These are phyloP conservation scores for Quercus dentata DNA, from an alignment of 306 rosid species.

Conservation along the genomic window DNA sequence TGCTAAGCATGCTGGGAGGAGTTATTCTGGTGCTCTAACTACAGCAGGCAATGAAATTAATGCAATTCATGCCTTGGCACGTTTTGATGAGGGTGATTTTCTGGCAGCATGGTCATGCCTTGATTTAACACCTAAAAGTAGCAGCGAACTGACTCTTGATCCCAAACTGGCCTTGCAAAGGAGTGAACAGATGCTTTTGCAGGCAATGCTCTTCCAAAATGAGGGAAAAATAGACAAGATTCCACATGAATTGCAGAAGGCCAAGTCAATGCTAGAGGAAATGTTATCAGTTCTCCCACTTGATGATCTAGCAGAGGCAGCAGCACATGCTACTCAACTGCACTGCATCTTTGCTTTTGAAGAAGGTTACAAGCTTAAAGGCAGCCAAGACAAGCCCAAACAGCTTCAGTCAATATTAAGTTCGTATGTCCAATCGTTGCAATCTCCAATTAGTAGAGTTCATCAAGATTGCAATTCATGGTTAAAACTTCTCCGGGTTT, in stretches of 20 bases:
- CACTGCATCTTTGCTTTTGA: conserved; percentile 78
- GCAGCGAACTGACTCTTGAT: conserved; percentile 88
- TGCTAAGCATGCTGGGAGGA: conserved; percentile 82
- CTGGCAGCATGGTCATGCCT: conserved; percentile 89
- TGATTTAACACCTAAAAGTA: conserved; percentile 95
- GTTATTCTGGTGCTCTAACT: conserved; percentile 89
- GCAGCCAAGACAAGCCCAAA: conserved; percentile 43
- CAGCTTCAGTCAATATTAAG: conserved; percentile 50
- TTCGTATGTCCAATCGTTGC: conserved; percentile 54
- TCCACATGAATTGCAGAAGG: conserved; percentile 69
- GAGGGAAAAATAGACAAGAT: conserved; percentile 67
- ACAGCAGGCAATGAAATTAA: conserved; percentile 91
- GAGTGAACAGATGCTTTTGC: conserved; percentile 98
- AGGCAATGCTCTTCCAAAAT: conserved; percentile 72
- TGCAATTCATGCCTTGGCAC: conserved; percentile 93
- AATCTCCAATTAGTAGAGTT: conserved; percentile 53
- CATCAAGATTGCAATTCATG: conserved; percentile 86
- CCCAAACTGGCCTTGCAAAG: conserved; percentile 91
- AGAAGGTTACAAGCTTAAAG: conserved; percentile 65
- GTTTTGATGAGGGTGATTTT: conserved; percentile 84
- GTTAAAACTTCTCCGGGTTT: conserved; percentile 85
- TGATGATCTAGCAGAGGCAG: conserved; percentile 87
- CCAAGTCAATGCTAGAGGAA: conserved; percentile 89
- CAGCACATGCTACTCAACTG: conserved; percentile 70
- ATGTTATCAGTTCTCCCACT: conserved; percentile 70